Evolutionary conservation across 2,329 filamentous ascomycete genomes (phyloP).

Genomic region (Zopfia rhizophila): DNA sequence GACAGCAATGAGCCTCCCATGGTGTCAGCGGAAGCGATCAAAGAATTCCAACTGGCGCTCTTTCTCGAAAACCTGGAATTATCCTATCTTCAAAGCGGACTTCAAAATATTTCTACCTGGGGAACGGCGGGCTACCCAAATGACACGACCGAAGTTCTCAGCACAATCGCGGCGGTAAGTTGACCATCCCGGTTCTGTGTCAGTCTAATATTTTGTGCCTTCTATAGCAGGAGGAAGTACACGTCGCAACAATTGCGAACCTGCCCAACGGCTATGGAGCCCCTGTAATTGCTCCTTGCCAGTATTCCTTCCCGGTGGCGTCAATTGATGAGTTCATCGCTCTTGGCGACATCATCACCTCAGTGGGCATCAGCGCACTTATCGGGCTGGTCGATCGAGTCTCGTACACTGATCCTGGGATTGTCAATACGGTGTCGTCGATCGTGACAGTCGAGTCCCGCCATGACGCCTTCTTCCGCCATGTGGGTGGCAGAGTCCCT

Average conservation of each 20-base stretch:
- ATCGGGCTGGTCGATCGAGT: constrained; percentile 24
- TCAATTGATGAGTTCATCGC: constrained; percentile 20
- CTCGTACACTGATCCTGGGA: constrained; percentile 19
- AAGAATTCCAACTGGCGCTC: constrained; percentile 19
- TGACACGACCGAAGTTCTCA: constrained; percentile 17
- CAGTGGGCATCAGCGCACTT: constrained; percentile 20
- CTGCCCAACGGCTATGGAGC: constrained; percentile 23
- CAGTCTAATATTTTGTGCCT: constrained; percentile 6
- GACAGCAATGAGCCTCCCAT: constrained; percentile 17
- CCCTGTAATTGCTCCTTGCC: constrained; percentile 23
- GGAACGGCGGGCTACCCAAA: constrained; percentile 12
- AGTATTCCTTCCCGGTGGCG: constrained; percentile 23
- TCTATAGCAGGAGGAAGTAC: constrained; percentile 23
- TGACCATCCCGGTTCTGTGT: constrained; percentile 6
- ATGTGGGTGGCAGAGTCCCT: constrained; percentile 13
- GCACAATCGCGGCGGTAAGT: constrained; percentile 21
- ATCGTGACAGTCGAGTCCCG: constrained; percentile 24
- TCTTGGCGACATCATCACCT: constrained; percentile 20
- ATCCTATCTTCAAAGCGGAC: constrained; percentile 19
- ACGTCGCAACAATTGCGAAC: constrained; percentile 18
- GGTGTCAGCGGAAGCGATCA: constrained; percentile 16
- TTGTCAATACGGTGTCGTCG: constrained; percentile 19
- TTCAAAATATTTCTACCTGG: constrained; percentile 20
- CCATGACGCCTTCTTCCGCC: constrained; percentile 21
- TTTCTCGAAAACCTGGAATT: constrained; percentile 26